Base-by-base conservation (phyloP, 2,329 filamentous ascomycete genomes). In the Xylaria sp. region DNA sequence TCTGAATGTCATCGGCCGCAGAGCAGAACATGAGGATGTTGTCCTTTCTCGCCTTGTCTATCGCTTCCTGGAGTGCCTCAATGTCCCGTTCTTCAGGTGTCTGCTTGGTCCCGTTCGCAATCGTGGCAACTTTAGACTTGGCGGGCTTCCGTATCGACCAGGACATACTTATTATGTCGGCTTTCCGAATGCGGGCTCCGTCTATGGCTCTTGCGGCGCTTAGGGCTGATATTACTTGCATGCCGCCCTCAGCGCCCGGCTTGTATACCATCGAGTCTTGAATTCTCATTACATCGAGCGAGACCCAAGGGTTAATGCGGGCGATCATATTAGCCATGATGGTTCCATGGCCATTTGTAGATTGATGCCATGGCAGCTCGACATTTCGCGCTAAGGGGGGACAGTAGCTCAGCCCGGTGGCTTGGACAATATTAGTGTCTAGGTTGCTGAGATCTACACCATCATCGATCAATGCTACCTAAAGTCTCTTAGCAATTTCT, bases 221-320 rank as follows among this genome's bases (percentile, higher is more conserved):
- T 5, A 14, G 12, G 24, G 27, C 14, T 9, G n/a, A 54, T 17
- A 54, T 54, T 24, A 24, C 17, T 34, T 24, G 51, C 14, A 7
- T 32, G 27, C 32, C 32, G 3, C 9, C 19, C 11, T 32, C 9
- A 3, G 17, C 11, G 30, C 51, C 51, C 8, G 36, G 8, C 12
- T 39, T 39, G 36, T 9, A 39, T 39, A 14, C 36, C 8, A 14
- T 14, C 36, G 12, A 9, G 14, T 34, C 24, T 4, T 58, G 55
- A 4, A 58, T 42, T 24, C 24, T 58, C 17, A 48, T 61, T 11
- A 51, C 45, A 7, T 30, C 11, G 8, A 61, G 58, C 4, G n/a
- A 19, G 24, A 48, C 58, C 39, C 58, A 48, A 11, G 58, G 42
- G 58, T 61, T 48, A 39, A 61, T 61, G 48, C 47, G 47, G 32